Conservation (phyloP, 208 protist species). For the Jaenimonas drosophilae region DNA sequence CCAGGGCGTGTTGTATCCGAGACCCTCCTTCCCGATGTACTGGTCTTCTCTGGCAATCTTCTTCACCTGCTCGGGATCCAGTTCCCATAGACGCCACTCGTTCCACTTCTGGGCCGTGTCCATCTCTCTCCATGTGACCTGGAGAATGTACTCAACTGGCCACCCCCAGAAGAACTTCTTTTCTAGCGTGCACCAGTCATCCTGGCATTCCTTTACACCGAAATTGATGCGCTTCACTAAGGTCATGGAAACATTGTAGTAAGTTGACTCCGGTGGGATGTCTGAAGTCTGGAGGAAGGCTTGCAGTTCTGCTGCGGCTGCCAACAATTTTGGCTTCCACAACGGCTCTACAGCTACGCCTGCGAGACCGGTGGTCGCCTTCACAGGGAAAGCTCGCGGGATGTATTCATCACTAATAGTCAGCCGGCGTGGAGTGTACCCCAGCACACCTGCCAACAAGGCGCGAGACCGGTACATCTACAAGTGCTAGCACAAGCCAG, state of each 20-base stretch:
- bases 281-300: conserved; percentile 75
- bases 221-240: conserved; percentile 86
- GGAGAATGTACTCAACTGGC: conserved; percentile 88
- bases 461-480: conserved; percentile 20
- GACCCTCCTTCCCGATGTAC: conserved; percentile 79
- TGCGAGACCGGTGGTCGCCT: conserved; percentile 81
- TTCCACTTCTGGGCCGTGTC: conserved; percentile 91
- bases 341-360: conserved; percentile 85
- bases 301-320: conserved; percentile 73
- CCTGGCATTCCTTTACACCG: conserved; percentile 79
- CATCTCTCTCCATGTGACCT: conserved; percentile 87
- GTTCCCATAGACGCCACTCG: conserved; percentile 88
- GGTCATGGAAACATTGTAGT: conserved; percentile 89
- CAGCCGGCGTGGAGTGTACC: conserved; percentile 25
- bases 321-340: conserved; percentile 88
- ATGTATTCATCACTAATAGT: conserved; percentile 90
- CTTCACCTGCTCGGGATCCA: conserved; percentile 89
- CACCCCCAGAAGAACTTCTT: conserved; percentile 90
- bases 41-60: conserved; percentile 84
- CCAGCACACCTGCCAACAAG: conserved; percentile 28
- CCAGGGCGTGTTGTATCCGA: conserved; percentile 79
- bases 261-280: conserved; percentile 86
- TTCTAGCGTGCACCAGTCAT: conserved; percentile 88
- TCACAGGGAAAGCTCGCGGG: conserved; percentile 85
- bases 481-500: neutral